Percentiles rank a stretch among this genome's conserved stretches.
phyloP scores from a whole-genome alignment of 495 filamentous ascomycete species.

The Hypoxylon crocopeplum region DNA sequence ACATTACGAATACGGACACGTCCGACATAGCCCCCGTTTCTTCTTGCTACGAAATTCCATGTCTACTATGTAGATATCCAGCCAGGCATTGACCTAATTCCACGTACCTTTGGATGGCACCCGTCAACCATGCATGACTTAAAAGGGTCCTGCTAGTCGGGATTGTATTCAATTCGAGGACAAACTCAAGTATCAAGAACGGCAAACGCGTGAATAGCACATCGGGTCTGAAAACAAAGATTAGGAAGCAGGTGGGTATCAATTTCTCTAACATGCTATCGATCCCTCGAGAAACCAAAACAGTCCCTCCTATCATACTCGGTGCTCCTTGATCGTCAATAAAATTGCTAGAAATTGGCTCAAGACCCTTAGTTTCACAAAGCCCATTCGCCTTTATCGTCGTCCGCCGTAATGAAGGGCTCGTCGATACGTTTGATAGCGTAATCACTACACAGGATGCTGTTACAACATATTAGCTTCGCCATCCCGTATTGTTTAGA shows the following conservation, averaged over 20 bases:
- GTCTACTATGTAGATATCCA: too few species aligned
- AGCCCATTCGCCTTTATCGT: conserved; percentile 83
- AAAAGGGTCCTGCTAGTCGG: too few species aligned
- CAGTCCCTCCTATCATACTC: conserved; percentile 15
- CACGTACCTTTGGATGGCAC: too few species aligned
- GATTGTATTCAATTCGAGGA: too few species aligned
- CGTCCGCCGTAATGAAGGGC: conserved; percentile 77
- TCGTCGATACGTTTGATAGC: conserved; percentile 93
- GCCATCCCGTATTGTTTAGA: background rate
- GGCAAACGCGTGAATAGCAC: background rate
- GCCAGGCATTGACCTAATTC: too few species aligned
- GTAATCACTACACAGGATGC: conserved; percentile 90
- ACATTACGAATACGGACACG: too few species aligned
- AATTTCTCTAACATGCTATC: conserved; percentile 34
- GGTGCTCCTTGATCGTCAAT: background rate
- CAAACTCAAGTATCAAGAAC: background rate
- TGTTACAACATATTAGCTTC: conserved; percentile 41
- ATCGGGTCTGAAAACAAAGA: background rate
- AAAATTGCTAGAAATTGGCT: too few species aligned
- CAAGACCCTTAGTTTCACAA: conserved; percentile 51
- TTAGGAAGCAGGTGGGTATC: conserved; percentile 21
- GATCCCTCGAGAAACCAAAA: background rate
- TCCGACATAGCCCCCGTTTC: too few species aligned
- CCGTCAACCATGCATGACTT: too few species aligned
- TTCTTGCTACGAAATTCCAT: too few species aligned